These are phyloP conservation scores for Stemphylium vesicarium DNA, from an alignment of 2,329 filamentous ascomycete species.

Conservation along the genomic window DNA sequence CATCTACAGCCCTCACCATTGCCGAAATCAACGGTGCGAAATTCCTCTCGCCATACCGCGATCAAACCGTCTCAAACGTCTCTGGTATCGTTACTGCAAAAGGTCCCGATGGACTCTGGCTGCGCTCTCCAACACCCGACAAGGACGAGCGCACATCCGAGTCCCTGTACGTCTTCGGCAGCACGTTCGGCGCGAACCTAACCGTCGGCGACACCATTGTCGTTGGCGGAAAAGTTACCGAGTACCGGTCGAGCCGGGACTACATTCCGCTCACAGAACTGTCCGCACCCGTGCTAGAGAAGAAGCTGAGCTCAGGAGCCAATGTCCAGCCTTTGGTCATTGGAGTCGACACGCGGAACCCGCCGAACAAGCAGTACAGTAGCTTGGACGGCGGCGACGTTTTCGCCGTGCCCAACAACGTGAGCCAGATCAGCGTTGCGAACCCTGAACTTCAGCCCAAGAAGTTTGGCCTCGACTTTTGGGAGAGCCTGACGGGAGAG, in stretches of 20 bases:
- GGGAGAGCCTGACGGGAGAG: slow-evolving; percentile 72
- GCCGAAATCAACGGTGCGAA: slow-evolving; percentile 72
- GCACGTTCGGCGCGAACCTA: slow-evolving; percentile 49
- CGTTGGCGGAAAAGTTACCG: slow-evolving; percentile 65
- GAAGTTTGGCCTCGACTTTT: slow-evolving; percentile 73
- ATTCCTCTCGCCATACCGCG: slow-evolving; percentile 67
- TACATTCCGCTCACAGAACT: slow-evolving; percentile 72
- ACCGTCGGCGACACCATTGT: slow-evolving; percentile 68
- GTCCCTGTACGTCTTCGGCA: slow-evolving; percentile 69
- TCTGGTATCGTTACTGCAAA: slow-evolving; percentile 70
- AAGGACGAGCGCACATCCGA: slow-evolving; percentile 65
- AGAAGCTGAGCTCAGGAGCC: slow-evolving; percentile 61
- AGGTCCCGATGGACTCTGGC: slow-evolving; percentile 66
- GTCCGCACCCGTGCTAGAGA: slow-evolving; percentile 60
- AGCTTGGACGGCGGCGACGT: slow-evolving; percentile 69
- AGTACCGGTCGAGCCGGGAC: slow-evolving; percentile 62
- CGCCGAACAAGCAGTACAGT: slow-evolving; percentile 68
- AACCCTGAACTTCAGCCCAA: slow-evolving; percentile 68
- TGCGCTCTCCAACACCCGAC: slow-evolving; percentile 66
- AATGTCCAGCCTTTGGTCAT: slow-evolving; percentile 65
- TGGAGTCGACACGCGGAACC: slow-evolving; percentile 62
- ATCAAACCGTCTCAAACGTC: slow-evolving; percentile 63
- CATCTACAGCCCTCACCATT: slow-evolving; percentile 32
- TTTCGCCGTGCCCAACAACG: slow-evolving; percentile 69
- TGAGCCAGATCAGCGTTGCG: slow-evolving; percentile 60